Evolutionary conservation across 2,329 filamentous ascomycete species (phyloP).

Genomic region (Torrubiellomyces zombiae): DNA sequence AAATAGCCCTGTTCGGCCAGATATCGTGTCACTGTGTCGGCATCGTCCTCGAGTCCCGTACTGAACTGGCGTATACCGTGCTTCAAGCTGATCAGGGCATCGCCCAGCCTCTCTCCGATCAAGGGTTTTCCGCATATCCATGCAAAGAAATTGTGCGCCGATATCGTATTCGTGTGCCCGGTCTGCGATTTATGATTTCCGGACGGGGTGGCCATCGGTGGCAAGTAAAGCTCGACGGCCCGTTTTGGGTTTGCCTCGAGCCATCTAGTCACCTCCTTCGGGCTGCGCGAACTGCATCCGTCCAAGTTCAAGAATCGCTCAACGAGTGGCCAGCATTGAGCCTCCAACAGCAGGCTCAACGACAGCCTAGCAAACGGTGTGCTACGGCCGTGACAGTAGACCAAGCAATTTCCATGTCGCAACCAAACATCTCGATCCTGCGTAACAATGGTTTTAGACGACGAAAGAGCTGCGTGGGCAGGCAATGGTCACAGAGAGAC

Average conservation of each 20-base stretch:
- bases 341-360: slow-evolving; percentile 36
- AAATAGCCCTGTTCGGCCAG: slow-evolving; percentile 54
- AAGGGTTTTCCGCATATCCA: slow-evolving; percentile 49
- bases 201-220: no score
- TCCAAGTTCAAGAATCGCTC: slow-evolving; percentile 28
- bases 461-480: background rate
- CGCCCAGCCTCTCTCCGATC: slow-evolving; percentile 50
- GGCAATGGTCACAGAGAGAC: no score
- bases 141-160: slow-evolving; percentile 61
- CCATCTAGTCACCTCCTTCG: slow-evolving; percentile 16
- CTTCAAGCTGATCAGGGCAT: slow-evolving; percentile 46
- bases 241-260: slow-evolving; percentile 13
- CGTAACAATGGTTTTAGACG: background rate
- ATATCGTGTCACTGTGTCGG: slow-evolving; percentile 46
- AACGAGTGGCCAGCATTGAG: slow-evolving; percentile 44
- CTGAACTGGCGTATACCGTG: slow-evolving; percentile 49
- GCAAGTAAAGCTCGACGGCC: slow-evolving; percentile 49
- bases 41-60: slow-evolving; percentile 33
- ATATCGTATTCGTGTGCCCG: no score
- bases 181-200: slow-evolving; percentile 34
- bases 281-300: slow-evolving; percentile 8
- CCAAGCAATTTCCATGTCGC: slow-evolving; percentile 48
- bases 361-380: slow-evolving; percentile 54
- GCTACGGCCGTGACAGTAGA: slow-evolving; percentile 41
- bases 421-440: slow-evolving; percentile 61